phyloP scores from a whole-genome alignment of 2,329 filamentous ascomycete genomes.

The Clarireedia hainanense region DNA sequence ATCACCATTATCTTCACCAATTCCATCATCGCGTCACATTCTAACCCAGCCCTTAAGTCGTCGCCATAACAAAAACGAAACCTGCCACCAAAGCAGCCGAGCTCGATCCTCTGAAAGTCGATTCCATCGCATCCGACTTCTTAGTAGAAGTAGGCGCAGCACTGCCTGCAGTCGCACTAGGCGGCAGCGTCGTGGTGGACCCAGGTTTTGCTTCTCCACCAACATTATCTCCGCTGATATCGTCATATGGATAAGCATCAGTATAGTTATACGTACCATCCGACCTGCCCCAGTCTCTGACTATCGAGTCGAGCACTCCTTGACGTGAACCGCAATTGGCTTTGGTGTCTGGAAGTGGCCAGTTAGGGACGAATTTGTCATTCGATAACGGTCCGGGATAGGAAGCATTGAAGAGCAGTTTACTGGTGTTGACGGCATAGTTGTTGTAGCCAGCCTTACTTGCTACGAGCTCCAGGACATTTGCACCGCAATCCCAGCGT shows the following conservation, averaged over 20 bases:
- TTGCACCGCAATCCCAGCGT: constrained; percentile 32
- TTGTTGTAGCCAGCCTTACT: constrained; percentile 20
- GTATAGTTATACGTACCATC: constrained; percentile 17
- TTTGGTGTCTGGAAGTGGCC: constrained; percentile 17
- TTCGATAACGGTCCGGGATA: constrained; percentile 32
- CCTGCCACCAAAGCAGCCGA: not conserved
- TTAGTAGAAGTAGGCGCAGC: not conserved
- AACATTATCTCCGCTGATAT: constrained; percentile 9
- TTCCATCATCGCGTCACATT: too few relatives aligned
- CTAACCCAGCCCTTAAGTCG: not conserved
- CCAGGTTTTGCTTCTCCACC: constrained; percentile 4
- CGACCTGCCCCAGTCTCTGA: constrained; percentile 13
- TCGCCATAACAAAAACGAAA: constrained; percentile 2
- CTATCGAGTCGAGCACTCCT: constrained; percentile 12
- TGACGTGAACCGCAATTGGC: constrained; percentile 15
- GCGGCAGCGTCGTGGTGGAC: not conserved
- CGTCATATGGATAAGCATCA: constrained; percentile 17
- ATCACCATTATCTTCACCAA: not conserved
- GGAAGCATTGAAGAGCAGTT: constrained; percentile 36
- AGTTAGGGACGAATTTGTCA: constrained; percentile 18
- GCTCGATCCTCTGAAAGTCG: not conserved
- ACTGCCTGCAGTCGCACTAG: not conserved
- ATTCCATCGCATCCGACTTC: constrained; percentile 1
- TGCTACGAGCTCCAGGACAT: constrained; percentile 22
- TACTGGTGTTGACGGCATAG: constrained; percentile 25